Percentiles rank a stretch among this genome's conserved stretches.
phyloP scores from a whole-genome alignment of 2,329 filamentous ascomycete genomes.

The Neofusicoccum kwambonambiense region DNA sequence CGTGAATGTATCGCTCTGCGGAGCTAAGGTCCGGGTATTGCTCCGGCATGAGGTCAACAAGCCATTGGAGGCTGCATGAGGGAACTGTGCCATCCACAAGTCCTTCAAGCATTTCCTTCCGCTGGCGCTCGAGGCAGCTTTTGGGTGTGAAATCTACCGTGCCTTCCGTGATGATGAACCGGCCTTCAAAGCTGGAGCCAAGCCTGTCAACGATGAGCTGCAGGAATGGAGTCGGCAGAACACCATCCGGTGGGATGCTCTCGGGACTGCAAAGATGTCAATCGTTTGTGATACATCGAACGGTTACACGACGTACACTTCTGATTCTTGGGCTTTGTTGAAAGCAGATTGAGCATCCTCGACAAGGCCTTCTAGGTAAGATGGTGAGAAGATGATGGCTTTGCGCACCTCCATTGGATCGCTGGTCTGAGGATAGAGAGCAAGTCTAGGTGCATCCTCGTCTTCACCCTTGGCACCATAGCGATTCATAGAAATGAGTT shows the following conservation, averaged over 20 bases:
- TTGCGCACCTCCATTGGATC: constrained; percentile 1
- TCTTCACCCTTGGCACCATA: background rate
- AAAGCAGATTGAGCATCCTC: background rate
- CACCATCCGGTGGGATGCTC: background rate
- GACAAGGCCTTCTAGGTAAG: background rate
- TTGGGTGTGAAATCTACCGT: constrained; percentile 8
- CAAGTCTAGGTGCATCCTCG: background rate
- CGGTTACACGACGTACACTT: background rate
- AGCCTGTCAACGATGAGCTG: constrained; percentile 8
- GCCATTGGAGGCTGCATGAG: constrained; percentile 3
- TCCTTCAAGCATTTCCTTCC: background rate
- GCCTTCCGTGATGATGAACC: background rate
- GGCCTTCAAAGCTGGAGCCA: background rate
- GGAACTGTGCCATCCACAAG: background rate
- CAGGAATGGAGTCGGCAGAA: background rate
- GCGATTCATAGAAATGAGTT: constrained; percentile 21
- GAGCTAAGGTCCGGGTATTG: constrained; percentile 4
- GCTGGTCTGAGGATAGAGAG: background rate
- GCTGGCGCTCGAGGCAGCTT: background rate
- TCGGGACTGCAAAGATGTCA: background rate
- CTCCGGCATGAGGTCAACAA: constrained; percentile 10
- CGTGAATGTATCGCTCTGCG: background rate
- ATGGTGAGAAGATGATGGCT: constrained; percentile 9
- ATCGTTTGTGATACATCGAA: background rate
- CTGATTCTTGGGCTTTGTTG: background rate